Base-by-base conservation (phyloP, 2,329 filamentous ascomycete species). In the Neopestalotiopsis sp. region DNA sequence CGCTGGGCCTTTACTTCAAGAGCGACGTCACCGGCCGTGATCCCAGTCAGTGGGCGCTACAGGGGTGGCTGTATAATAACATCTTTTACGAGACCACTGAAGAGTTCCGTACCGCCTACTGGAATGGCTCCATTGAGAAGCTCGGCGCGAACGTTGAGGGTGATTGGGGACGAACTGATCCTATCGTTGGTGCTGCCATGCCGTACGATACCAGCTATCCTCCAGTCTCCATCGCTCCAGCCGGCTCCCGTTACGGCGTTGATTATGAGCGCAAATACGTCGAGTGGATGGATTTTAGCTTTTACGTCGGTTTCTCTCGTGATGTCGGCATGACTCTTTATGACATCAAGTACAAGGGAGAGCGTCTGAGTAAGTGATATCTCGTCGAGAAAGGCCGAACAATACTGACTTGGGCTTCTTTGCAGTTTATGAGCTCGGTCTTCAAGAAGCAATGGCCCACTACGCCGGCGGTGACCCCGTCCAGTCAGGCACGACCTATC, bases 371-470 rank as follows among this genome's bases (percentile, higher is more conserved):
- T 53, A 20, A 53, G 45, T 53, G 45, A 3, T 53, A 3, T 20
- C 34, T 53, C 4, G 6, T 20, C 3, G 17, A n/a, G 1, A 17
- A 3, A 20, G 42, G 3, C 24, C 3, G n/a, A 9, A 53, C 0
- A 53, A 1, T 3, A 53, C 45, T 53, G n/a, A 53, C 45, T 17
- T 7, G 17, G n/a, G 1, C 9, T 53, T 1, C 13, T 45, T n/a
- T 53, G n/a, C n/a, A 53, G 77, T 89, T 12, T 89, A 89, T 68
- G 87, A 89, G 72, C 78, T 90, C 1, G 83, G 83, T 2, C 76
- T 89, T 0, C 85, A 89, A 73, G 87, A 89, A 75, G 86, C 87
- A 0, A 76, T 88, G 7, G 83, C 86, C 1, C 84, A 87, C 66
- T 88, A 88, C 67, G 83, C 85, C 1, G 81, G 84, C 5, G 81